Base-by-base conservation (phyloP, 148 eudicot genomes). In the Chenopodium quinoa region DNA sequence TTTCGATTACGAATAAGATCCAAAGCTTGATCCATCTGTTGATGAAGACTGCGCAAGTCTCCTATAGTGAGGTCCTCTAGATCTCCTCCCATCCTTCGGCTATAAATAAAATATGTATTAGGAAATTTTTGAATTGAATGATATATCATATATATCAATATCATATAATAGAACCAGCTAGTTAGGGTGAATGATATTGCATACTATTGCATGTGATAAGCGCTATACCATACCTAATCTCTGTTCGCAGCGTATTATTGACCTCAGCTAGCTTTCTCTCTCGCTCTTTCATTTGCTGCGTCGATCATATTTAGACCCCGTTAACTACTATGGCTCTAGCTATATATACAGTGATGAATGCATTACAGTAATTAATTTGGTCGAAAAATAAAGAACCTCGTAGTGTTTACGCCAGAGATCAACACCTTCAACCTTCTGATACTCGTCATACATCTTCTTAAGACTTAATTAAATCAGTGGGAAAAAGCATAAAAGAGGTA, bases 351-450 rank as follows among this genome's bases (percentile, higher is more conserved):
- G 40, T 5, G 37, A 34, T 34, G 6, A 37, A 37, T 37, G 40
- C 40, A 37, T 37, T 37, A 37, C 40, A 5, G 40, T 37, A 4
- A 37, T 37, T 37, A 37, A 4, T 37, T 37, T 5, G 40, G 40
- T 37, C 40, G 40, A 37, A 37, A 37, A 37, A 37, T 5, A 13
- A 31, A 58, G 8, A 20, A 91, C 92, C 91, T 90, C 88, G 67
- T 89, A 89, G 75, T 91, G 91, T 16, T 89, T 75, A 83, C 56
- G 82, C 94, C 94, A 91, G 3, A 91, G 80, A 89, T 91, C 92
- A 82, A 82, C 76, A 29, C 86, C 88, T 62, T 70, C 56, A 56
- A 85, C 31, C 73, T 76, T 82, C 82, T 91, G 94, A 68, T 91
- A 92, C 58, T 86, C 87, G 85, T 92, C 95, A n/a, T 85, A 89